Evolutionary conservation across 257 asterid genomes (phyloP), one percentile per base, ranked within the genome.

Genomic region (Scutellaria minor): DNA sequence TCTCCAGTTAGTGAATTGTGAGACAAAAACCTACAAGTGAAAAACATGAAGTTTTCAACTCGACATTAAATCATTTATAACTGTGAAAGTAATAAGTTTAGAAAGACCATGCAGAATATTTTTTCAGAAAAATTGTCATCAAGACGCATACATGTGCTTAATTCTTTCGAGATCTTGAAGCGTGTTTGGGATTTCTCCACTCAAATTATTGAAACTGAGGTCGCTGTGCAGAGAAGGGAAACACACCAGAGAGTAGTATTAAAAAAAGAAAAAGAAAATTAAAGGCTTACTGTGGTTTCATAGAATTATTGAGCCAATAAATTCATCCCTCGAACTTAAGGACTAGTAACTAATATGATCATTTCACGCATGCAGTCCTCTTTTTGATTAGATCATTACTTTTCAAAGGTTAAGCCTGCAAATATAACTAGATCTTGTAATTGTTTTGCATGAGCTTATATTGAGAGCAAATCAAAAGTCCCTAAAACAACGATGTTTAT

Each of bases 131-230:
- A 62, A 18, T 18, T 18, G 18, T 51, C 56, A 10, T 7, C 60
- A 70, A 9, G 64, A 77, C 42, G 79, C 83, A 60, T 86, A 94
- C 98, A 89, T 13, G 78, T 18, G 18, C 18, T 0, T 18, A 70
- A 39, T 15, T 0, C 4, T 5, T 3, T 3, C 2, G 73, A 83
- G 57, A 7, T 22, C 42, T 70, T 67, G 72, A 27, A 90, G 62
- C 18, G 45, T 61, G 71, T 5, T 39, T 35, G 87, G 91, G 68
- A 94, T 86, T 65, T 41, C 71, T 55, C 92, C 93, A 73, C 57
- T 83, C 86, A 94, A 68, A 83, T 54, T 80, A 85, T 94, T 94
- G 86, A 81, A 88, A 80, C 93, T 91, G 74, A 94, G 88, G 74
- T 94, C 98, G 44, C 98, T 94, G 37, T 31, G 91, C 78, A 80